A percentile compares a stretch with the other conserved stretches of the same genome.
phyloP scores from a whole-genome alignment of 176 grass and related monocot species.

The Poa annua region DNA sequence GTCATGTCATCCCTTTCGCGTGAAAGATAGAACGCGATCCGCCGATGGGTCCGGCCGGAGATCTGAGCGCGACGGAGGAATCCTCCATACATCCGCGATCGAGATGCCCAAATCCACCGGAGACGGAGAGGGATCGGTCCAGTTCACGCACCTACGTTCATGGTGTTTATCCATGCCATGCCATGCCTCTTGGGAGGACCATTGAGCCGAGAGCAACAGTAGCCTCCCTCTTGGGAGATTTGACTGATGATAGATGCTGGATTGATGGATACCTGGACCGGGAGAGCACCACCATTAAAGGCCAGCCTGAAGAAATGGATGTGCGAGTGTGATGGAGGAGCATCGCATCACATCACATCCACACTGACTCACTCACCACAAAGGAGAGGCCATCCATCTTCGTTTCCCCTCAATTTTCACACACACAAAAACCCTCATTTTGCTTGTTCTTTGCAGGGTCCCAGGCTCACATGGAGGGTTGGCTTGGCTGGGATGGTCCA shows the following conservation, averaged over 20 bases:
- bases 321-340: background rate
- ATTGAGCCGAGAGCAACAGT: background rate
- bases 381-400: background rate
- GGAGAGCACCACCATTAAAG: background rate
- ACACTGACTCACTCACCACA: background rate
- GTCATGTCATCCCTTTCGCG: background rate
- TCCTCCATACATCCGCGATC: slow-evolving; percentile 29
- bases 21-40: slow-evolving; percentile 19
- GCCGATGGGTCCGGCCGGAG: slow-evolving; percentile 37
- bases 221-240: too few species aligned
- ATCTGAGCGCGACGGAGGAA: slow-evolving; percentile 51
- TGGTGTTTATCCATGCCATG: too few species aligned
- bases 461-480: slow-evolving; percentile 43
- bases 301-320: slow-evolving; percentile 22
- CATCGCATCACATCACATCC: slow-evolving; percentile 32
- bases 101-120: slow-evolving; percentile 50
- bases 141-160: background rate
- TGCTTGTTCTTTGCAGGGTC: too few species aligned
- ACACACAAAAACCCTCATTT: too few species aligned
- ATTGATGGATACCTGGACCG: background rate
- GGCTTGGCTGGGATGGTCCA: slow-evolving; percentile 25
- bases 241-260: background rate
- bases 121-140: slow-evolving; percentile 18
- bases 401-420: background rate
- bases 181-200: slow-evolving; percentile 27